phyloP scores from a whole-genome alignment of 257 asterid species.

The Solanum commersonii region DNA sequence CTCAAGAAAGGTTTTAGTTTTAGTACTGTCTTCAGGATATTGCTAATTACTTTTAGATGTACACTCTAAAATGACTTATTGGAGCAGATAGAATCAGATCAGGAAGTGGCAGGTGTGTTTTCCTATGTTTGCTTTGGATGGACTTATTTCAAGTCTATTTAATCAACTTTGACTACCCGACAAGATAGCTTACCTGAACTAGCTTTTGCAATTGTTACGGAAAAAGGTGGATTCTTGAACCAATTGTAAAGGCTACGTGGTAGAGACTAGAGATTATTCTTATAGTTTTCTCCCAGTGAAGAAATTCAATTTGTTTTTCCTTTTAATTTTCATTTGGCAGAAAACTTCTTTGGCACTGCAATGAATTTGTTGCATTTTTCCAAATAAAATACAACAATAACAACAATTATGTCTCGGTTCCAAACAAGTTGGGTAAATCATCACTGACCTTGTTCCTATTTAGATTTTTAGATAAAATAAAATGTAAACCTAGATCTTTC shows the following conservation, averaged over 20 bases:
- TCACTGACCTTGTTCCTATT: neutral
- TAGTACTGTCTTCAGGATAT: neutral
- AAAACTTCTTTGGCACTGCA: neutral
- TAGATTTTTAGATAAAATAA: neutral
- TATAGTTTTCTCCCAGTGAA: neutral
- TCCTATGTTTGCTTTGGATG: neutral
- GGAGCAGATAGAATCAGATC: neutral
- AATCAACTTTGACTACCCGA: neutral
- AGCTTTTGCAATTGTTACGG: neutral
- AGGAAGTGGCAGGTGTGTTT: neutral
- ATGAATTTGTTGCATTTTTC: neutral
- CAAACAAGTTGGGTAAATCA: neutral
- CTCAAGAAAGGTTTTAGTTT: neutral
- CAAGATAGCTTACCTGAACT: neutral
- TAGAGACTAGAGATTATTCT: neutral
- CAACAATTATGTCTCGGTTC: neutral
- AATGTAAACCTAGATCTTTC: neutral
- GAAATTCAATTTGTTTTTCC: neutral
- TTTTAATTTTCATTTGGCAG: neutral
- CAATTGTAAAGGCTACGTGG: neutral
- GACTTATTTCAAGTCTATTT: neutral
- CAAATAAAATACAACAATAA: neutral
- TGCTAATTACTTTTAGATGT: neutral
- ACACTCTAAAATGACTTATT: neutral
- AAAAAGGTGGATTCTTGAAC: neutral